A percentile compares a stretch with the other conserved stretches of the same genome.
Conservation (phyloP, 352 stramenopile genomes). For the Elongisporangium prolatum region DNA sequence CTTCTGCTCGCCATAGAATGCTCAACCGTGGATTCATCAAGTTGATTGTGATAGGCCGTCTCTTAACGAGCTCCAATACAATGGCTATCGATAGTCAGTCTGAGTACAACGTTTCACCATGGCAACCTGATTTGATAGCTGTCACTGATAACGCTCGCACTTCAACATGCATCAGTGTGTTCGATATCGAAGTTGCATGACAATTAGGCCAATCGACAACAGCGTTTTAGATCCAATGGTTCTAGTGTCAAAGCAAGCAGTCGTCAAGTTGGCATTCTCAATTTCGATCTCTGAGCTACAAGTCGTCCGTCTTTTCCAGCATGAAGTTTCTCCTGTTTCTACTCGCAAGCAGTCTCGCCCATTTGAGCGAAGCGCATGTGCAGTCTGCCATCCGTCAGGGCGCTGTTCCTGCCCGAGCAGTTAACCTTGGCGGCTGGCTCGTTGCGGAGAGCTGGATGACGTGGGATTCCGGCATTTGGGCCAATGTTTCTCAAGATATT, state of each 20-base stretch:
- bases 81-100: background rate
- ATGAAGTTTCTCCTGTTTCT: background rate
- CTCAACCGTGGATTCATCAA: background rate
- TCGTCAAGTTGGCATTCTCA: background rate
- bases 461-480: slow-evolving; percentile 78
- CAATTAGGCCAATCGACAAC: too few relatives aligned
- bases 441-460: slow-evolving; percentile 85
- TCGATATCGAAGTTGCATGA: background rate
- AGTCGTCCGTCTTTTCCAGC: background rate
- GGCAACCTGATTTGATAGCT: background rate
- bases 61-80: background rate
- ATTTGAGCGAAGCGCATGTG: slow-evolving; percentile 9
- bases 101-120: background rate
- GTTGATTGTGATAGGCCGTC: background rate
- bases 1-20: slow-evolving; percentile 27
- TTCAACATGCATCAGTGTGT: background rate
- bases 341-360: background rate
- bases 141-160: background rate
- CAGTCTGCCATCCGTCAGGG: slow-evolving; percentile 22
- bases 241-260: background rate
- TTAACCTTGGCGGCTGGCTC: slow-evolving; percentile 86
- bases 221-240: too few relatives aligned
- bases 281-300: background rate
- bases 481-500: slow-evolving; percentile 57
- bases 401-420: slow-evolving; percentile 26